Evolutionary conservation across 352 stramenopile species (phyloP), one percentile per base, ranked within the genome.

Genomic region (Phytophthora ohioensis): DNA sequence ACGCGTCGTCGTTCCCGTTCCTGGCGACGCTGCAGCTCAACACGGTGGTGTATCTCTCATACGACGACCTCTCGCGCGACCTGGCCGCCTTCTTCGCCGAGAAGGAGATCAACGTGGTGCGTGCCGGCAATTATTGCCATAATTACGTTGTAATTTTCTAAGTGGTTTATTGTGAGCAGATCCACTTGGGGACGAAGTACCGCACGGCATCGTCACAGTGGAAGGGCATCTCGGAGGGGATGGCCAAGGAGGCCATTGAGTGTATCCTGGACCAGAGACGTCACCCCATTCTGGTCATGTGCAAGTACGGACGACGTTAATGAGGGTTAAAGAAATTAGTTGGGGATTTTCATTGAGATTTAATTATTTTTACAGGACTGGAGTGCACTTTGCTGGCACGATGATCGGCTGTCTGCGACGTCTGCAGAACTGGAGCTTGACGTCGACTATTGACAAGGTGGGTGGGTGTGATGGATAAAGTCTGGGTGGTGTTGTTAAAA

Each of bases 221-320:
- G 75, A 82, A 85, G 42, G 73, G 76, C 5, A 91, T 95, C 43
- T 88, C 85, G 9, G 89, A 96, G 51, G 85, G 87, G 36, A 92
- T 96, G 83, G 85, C 87, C 30, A 96, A 96, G 60, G 89, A 96
- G 38, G 82, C 89, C 7, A 92, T 96, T 42, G 86, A 96, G 80
- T 85, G 75, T 68, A 93, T 96, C 15, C 69, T 96, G 32, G 87
- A 96, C 68, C 78, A 93, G 67, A 81, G 84, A 32, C 80, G 82
- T 11, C 85, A 95, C 48, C 89, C 89, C 15, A 86, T 96, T 68
- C 76, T 96, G 64, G 78, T 96, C 73, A 94, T 94, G 84, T 96
- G 89, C 89, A 95, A 96, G 88, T 96, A 78, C 4, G 80, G 71
- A n/a, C 6, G 11, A 41, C 3, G 7, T 31, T 49, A 3, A 38